Conservation (phyloP, 1,284 basidiomycete species). For the Papiliotrema laurentii region DNA sequence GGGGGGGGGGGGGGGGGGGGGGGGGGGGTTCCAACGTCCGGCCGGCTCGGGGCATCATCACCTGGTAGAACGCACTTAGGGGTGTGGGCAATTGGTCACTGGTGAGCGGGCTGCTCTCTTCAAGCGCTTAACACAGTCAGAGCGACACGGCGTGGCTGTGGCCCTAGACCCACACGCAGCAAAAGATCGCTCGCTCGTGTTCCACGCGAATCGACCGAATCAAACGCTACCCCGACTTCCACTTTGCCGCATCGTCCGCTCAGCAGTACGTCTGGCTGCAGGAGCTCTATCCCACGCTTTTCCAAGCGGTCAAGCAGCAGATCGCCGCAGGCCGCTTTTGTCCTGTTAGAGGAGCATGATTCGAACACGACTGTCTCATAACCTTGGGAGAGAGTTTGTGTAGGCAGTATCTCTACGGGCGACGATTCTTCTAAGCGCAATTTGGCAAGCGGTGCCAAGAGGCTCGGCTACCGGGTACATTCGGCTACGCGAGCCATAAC, state of each 20-base stretch:
- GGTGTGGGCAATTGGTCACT: conserved; percentile 28
- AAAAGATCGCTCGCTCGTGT: conserved; percentile 89
- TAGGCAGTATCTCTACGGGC: conserved; percentile 82
- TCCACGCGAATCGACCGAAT: conserved; percentile 82
- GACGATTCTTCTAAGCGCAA: conserved; percentile 72
- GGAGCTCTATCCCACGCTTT: conserved; percentile 78
- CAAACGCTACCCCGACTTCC: conserved; percentile 88
- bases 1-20: too few species aligned
- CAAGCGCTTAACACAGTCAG: conserved; percentile 45
- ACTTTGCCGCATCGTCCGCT: conserved; percentile 82
- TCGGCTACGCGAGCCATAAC: conserved; percentile 70
- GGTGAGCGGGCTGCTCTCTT: too few species aligned
- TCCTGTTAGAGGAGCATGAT: conserved; percentile 25
- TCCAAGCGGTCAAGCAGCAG: conserved; percentile 69
- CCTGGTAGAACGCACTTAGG: too few species aligned
- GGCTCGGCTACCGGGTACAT: conserved; percentile 65
- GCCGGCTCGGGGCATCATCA: too few species aligned
- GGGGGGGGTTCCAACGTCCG: too few species aligned
- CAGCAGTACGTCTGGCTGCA: conserved; percentile 98
- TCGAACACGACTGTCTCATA: conserved; percentile 81
- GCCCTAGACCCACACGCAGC: conserved; percentile 91
- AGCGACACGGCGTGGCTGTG: conserved; percentile 80
- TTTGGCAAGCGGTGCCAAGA: conserved; percentile 63
- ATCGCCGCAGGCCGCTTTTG: conserved; percentile 70
- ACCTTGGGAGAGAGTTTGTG: conserved; percentile 80